phyloP scores from a whole-genome alignment of 139 green algal species.

The Dunaliella sp. region DNA sequence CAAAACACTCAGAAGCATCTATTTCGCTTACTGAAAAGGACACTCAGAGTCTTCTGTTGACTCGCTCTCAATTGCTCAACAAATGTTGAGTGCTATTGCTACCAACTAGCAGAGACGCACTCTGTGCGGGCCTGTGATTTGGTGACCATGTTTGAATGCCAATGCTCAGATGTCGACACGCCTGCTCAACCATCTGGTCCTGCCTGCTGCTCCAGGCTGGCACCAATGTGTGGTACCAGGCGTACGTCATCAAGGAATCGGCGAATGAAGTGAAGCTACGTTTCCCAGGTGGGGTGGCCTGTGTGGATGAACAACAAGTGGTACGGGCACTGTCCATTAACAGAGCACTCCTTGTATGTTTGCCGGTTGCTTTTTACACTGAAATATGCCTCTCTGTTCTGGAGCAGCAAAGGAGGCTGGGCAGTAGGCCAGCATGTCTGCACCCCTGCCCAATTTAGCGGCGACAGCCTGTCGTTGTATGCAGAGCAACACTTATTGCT shows the following conservation, averaged over 20 bases:
- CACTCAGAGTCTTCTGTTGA: too few relatives aligned
- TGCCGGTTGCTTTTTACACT: background rate
- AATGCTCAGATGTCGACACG: too few relatives aligned
- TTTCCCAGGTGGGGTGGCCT: conserved; percentile 28
- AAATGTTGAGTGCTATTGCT: too few relatives aligned
- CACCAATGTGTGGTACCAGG: conserved; percentile 50
- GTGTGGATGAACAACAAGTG: background rate
- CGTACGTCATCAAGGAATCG: conserved; percentile 38
- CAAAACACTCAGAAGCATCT: too few relatives aligned
- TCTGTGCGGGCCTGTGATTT: too few relatives aligned
- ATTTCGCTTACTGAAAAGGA: too few relatives aligned
- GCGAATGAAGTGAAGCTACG: conserved; percentile 43
- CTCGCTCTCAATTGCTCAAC: too few relatives aligned
- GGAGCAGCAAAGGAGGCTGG: background rate
- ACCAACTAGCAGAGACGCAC: too few relatives aligned
- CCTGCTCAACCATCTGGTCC: too few relatives aligned
- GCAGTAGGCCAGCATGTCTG: too few relatives aligned
- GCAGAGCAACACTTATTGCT: background rate
- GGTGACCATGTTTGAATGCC: too few relatives aligned
- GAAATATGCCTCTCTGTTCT: background rate
- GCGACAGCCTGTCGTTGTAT: background rate
- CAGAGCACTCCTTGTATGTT: background rate
- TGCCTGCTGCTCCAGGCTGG: conserved; percentile 14
- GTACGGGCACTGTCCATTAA: background rate
- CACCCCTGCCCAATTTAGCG: too few relatives aligned